phyloP scores from a whole-genome alignment of 495 filamentous ascomycete genomes.

The Xylaria castorea region DNA sequence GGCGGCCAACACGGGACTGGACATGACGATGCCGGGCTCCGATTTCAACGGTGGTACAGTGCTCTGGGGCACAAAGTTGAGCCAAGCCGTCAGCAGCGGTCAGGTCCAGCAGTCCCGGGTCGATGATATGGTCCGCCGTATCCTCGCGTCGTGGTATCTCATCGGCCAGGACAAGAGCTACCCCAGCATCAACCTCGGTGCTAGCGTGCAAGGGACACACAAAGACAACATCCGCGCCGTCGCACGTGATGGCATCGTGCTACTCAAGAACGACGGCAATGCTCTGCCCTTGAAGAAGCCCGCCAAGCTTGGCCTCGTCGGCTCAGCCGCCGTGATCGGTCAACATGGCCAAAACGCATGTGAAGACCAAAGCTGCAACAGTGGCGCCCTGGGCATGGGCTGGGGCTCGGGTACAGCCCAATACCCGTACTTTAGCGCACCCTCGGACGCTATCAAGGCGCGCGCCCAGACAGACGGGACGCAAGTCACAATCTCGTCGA shows the following conservation, averaged over 20 bases:
- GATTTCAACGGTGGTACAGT: constrained; percentile 53
- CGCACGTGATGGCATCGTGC: constrained; percentile 68
- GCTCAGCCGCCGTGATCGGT: constrained; percentile 75
- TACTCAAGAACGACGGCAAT: constrained; percentile 74
- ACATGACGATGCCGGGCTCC: constrained; percentile 64
- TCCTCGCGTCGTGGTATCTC: constrained; percentile 62
- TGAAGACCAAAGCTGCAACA: constrained; percentile 65
- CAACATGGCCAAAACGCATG: constrained; percentile 59
- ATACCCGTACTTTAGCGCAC: constrained; percentile 64
- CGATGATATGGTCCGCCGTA: constrained; percentile 63
- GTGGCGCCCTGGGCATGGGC: constrained; percentile 65
- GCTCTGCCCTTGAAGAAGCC: constrained; percentile 68
- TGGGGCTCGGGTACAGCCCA: constrained; percentile 66
- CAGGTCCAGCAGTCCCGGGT: constrained; percentile 53
- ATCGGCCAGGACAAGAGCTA: constrained; percentile 59
- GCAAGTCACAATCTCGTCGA: constrained; percentile 55
- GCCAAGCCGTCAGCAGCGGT: constrained; percentile 55
- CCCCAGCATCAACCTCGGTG: constrained; percentile 55
- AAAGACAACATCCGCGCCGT: constrained; percentile 64
- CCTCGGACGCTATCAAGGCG: constrained; percentile 60
- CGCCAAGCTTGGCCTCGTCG: constrained; percentile 68
- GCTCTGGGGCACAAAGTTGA: constrained; percentile 57
- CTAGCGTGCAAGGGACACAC: constrained; percentile 61
- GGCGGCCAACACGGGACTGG: constrained; percentile 56
- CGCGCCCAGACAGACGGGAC: constrained; percentile 57